Evolutionary conservation across 192 early-diverging fungal species (phyloP).

Genomic region (Dissophora ornata): DNA sequence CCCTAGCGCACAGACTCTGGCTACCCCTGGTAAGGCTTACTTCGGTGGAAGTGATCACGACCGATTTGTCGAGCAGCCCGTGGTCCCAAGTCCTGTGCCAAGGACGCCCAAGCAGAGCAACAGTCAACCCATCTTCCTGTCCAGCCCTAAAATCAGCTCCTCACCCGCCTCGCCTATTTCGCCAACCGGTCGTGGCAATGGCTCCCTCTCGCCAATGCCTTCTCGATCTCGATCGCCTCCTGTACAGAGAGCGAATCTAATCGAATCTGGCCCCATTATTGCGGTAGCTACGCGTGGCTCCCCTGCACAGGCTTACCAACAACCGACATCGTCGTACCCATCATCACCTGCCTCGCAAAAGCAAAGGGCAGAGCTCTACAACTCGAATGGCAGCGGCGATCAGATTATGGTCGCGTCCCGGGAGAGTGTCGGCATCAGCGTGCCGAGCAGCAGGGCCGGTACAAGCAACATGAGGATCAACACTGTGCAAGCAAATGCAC

Average conservation of each 20-base stretch:
- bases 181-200: not conserved
- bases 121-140: constrained; percentile 8
- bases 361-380: not conserved
- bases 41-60: not conserved
- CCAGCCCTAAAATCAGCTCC: constrained; percentile 16
- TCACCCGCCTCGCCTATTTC: constrained; percentile 7
- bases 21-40: constrained; percentile 11
- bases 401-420: constrained; percentile 25
- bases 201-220: constrained; percentile 33
- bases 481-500: not conserved
- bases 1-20: constrained; percentile 14
- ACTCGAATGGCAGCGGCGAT: constrained; percentile 14
- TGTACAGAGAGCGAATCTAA: not conserved
- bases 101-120: constrained; percentile 27
- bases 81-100: constrained; percentile 24
- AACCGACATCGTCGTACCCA: not conserved
- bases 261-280: constrained; percentile 33
- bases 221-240: constrained; percentile 15
- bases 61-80: constrained; percentile 23
- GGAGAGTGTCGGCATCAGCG: constrained; percentile 1
- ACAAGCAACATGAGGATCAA: constrained; percentile 10
- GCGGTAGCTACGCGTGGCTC: constrained; percentile 24
- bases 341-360: constrained; percentile 15
- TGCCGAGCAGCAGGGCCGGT: too few relatives aligned
- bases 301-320: constrained; percentile 8